Evolutionary conservation across 208 protist species (phyloP).

Genomic region (Leishmania mexicana): DNA sequence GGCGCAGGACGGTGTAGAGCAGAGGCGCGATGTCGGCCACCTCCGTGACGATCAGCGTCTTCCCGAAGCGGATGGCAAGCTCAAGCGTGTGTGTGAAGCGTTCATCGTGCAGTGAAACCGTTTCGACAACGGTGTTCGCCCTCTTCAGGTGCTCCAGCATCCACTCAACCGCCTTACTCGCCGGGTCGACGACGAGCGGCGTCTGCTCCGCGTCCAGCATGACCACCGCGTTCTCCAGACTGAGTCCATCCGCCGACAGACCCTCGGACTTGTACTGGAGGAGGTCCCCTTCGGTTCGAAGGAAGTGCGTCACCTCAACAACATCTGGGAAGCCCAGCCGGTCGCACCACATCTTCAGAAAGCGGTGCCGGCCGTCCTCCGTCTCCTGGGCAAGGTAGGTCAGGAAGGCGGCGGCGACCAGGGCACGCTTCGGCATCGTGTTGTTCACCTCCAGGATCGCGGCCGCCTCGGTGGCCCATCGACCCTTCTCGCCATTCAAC

Average conservation of each 20-base stretch:
- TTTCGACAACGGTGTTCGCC: conserved; percentile 78
- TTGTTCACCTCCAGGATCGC: conserved; percentile 69
- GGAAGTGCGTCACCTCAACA: conserved; percentile 79
- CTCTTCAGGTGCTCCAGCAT: conserved; percentile 82
- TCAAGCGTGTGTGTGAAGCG: conserved; percentile 96
- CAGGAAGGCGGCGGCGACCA: conserved; percentile 92
- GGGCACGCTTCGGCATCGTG: conserved; percentile 81
- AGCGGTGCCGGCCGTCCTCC: conserved; percentile 82
- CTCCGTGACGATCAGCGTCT: conserved; percentile 97
- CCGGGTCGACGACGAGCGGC: conserved; percentile 97
- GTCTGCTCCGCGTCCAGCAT: conserved; percentile 88
- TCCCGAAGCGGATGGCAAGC: conserved; percentile 98
- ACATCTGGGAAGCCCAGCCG: conserved; percentile 46
- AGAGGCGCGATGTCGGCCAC: conserved; percentile 95
- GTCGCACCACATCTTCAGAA: conserved; percentile 82
- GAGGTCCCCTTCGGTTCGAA: conserved; percentile 94
- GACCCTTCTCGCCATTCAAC: conserved; percentile 94
- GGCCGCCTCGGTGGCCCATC: conserved; percentile 91
- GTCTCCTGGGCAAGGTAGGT: conserved; percentile 90
- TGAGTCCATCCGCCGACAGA: conserved; percentile 94
- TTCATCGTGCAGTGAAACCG: conserved; percentile 91
- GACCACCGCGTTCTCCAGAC: conserved; percentile 96
- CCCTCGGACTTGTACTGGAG: conserved; percentile 96
- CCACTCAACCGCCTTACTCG: conserved; percentile 94
- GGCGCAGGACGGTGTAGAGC: conserved; percentile 94